A percentile compares a stretch with the other conserved stretches of the same genome.
Conservation (phyloP, 2,329 filamentous ascomycete species). For the Penicillium hesseltinei region DNA sequence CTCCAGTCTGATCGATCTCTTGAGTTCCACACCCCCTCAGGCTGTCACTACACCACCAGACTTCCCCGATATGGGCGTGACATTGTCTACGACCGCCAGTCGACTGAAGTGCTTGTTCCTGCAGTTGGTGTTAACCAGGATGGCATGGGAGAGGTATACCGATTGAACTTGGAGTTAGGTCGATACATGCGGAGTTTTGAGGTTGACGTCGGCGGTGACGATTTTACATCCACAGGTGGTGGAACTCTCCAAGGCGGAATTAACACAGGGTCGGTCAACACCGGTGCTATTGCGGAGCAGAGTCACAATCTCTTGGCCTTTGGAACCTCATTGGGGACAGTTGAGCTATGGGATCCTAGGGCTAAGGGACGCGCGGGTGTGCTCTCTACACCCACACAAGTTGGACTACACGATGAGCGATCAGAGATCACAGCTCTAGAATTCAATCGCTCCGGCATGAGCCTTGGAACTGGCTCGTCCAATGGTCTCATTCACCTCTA, state of each 20-base stretch:
- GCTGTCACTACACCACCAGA: conserved; percentile 83
- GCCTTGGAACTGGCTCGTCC: conserved; percentile 81
- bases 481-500: conserved; percentile 86
- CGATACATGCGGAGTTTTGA: conserved; percentile 94
- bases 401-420: conserved; percentile 40
- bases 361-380: conserved; percentile 78
- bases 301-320: conserved; percentile 91
- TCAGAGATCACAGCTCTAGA: conserved; percentile 80
- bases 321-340: conserved; percentile 89
- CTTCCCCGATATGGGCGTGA: conserved; percentile 92
- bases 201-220: conserved; percentile 83
- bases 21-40: conserved; percentile 87
- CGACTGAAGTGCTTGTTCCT: conserved; percentile 81
- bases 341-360: conserved; percentile 94
- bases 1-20: conserved; percentile 87
- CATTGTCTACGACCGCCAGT: conserved; percentile 76
- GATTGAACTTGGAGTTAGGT: conserved; percentile 86
- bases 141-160: conserved; percentile 86
- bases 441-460: conserved; percentile 80
- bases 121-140: conserved; percentile 83
- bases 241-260: conserved; percentile 84
- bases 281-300: conserved; percentile 78
- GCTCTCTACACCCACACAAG: conserved; percentile 57
- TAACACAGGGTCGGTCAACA: conserved; percentile 80
- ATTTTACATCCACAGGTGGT: conserved; percentile 63